Base-by-base conservation (phyloP, 768 basidiomycete species). In the Xanthoconium stramineum region DNA sequence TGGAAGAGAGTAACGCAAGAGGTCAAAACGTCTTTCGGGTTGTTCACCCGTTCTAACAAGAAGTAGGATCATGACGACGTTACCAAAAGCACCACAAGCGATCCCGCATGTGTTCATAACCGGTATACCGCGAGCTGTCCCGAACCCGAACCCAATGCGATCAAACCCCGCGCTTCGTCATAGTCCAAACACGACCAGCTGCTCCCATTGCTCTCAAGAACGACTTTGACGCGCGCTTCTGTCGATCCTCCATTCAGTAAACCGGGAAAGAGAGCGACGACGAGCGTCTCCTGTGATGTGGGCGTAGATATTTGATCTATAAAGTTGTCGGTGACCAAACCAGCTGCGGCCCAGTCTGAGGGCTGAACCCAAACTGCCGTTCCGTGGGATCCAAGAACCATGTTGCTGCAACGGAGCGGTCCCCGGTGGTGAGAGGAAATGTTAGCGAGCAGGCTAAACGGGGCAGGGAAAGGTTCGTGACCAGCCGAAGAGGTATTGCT, bases 341-440 rank as follows among this genome's bases (percentile, higher is more conserved):
- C 80, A 1, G 61, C 72, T 5, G 63, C 62, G 9, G 76, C 72
- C 56, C 73, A 76, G 60, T 78, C 78, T 54, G 69, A 76, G 28
- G 86, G 86, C 53, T 80, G 79, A 24, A 86, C 76, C 84, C 85
- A 88, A 9, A 81, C 72, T 3, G 84, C 84, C 0, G 84, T 85
- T 7, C 84, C 83, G 57, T 77, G 70, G 10, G 71, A 65, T 1
- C 85, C 85, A 32, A 87, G 73, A 17, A 77, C 67, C 54, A 88
- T 76, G 56, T 78, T 73, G 13, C 76, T 75, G 59, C 83, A 86
- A 35, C 79, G 78, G 13, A 86, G 73, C 13, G 79, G 70, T 6
- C 86, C 85, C 14, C 75, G 79, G 28, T 60, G 62, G 3, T 68
- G 65, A 39, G 57, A 66, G 4, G 79, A 76, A 5, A 73, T 59